Evolutionary conservation across 139 green algal genomes (phyloP).

Genomic region (Closterium sp.): DNA sequence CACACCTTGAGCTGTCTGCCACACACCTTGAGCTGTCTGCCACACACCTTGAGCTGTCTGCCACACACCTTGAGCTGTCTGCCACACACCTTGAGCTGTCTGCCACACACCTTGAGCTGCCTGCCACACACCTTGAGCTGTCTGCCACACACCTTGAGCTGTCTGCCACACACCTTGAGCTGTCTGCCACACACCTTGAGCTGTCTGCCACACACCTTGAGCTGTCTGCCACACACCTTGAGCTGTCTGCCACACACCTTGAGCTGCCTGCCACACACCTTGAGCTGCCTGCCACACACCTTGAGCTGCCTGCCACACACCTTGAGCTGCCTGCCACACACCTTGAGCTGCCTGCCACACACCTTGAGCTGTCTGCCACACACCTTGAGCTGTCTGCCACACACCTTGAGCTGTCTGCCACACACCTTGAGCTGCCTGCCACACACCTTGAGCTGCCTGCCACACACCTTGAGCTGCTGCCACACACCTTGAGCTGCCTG

Average conservation of each 20-base stretch:
- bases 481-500: too few relatives aligned
- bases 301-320: conserved; percentile 21
- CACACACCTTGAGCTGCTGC: conserved; percentile 43
- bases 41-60: background rate
- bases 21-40: conserved; percentile 9
- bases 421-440: conserved; percentile 29
- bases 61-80: conserved; percentile 43
- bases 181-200: conserved; percentile 33
- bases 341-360: conserved; percentile 33
- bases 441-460: conserved; percentile 33
- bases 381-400: background rate
- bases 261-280: conserved; percentile 48
- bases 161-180: conserved; percentile 27
- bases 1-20: conserved; percentile 40
- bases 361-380: conserved; percentile 2
- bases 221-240: conserved; percentile 24
- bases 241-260: conserved; percentile 30
- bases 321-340: background rate
- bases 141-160: background rate
- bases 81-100: conserved; percentile 10
- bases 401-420: conserved; percentile 42
- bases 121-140: conserved; percentile 46
- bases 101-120: conserved; percentile 41
- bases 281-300: conserved; percentile 26
- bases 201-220: background rate